Evolutionary conservation across 371 early-diverging fungal species (phyloP).

Genomic region (Sporodiniella umbellata): DNA sequence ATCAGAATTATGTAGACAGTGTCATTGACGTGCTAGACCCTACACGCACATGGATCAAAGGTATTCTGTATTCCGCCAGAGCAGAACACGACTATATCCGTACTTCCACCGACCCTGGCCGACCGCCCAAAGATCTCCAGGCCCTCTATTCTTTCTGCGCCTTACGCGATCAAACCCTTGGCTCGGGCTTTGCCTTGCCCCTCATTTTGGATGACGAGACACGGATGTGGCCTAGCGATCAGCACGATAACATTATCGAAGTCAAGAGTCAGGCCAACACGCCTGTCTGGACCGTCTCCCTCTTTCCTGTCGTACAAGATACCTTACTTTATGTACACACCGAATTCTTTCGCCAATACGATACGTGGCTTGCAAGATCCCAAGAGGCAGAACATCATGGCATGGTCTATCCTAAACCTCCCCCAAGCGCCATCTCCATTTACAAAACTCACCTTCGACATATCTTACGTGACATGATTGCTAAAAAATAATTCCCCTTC

Average conservation of each 20-base stretch:
- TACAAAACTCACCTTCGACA: conserved; percentile 68
- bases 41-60: conserved; percentile 55
- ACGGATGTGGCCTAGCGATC: conserved; percentile 74
- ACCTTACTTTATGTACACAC: conserved; percentile 55
- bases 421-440: conserved; percentile 47
- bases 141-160: conserved; percentile 69
- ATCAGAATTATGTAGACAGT: conserved; percentile 74
- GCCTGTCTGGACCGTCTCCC: conserved; percentile 65
- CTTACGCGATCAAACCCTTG: conserved; percentile 43
- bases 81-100: conserved; percentile 67
- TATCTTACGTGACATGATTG: conserved; percentile 59
- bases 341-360: conserved; percentile 63
- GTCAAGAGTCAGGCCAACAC: conserved; percentile 55
- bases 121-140: conserved; percentile 73
- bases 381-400: conserved; percentile 43
- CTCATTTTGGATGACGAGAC: conserved; percentile 75
- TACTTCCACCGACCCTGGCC: conserved; percentile 36
- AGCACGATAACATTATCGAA: conserved; percentile 78
- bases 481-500: background rate
- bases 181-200: conserved; percentile 52
- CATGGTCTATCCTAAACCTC: conserved; percentile 21
- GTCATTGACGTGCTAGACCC: conserved; percentile 72
- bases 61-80: conserved; percentile 70
- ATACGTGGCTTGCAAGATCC: conserved; percentile 33
- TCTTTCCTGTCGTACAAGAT: conserved; percentile 67